Percentiles rank a stretch among this genome's conserved stretches.
Conservation (phyloP, 225 moss, liverwort and hornwort genomes). For the Polytrichum formosum region DNA sequence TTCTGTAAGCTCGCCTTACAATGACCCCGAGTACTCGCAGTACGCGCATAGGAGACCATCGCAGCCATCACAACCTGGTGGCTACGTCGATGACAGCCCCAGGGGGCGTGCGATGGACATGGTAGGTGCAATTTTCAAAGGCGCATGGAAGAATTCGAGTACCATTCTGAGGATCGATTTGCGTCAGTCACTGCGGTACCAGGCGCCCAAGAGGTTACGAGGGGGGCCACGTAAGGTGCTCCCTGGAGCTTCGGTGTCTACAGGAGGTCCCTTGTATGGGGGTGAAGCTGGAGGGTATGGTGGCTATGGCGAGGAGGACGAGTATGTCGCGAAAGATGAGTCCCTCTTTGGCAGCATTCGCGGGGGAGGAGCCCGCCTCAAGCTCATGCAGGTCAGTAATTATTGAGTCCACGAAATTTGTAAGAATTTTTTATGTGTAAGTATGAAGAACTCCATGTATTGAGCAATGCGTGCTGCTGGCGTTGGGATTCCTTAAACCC, state of each 20-base stretch:
- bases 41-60: slow-evolving; percentile 4
- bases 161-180: slow-evolving; percentile 37
- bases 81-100: slow-evolving; percentile 9
- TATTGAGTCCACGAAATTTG: not conserved
- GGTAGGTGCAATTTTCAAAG: slow-evolving; percentile 11
- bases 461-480: too few relatives aligned
- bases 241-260: slow-evolving; percentile 31
- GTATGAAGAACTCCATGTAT: too few relatives aligned
- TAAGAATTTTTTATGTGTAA: not conserved
- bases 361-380: slow-evolving; percentile 35
- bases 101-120: slow-evolving; percentile 17
- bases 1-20: slow-evolving; percentile 16
- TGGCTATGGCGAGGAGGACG: slow-evolving; percentile 16
- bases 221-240: slow-evolving; percentile 3
- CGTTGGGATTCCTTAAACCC: too few relatives aligned
- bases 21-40: slow-evolving; percentile 17
- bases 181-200: slow-evolving; percentile 21
- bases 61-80: not conserved
- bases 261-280: slow-evolving; percentile 30
- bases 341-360: slow-evolving; percentile 27
- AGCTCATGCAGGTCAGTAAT: slow-evolving; percentile 38
- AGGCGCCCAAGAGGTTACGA: slow-evolving; percentile 11
- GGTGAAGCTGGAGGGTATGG: slow-evolving; percentile 19
- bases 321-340: slow-evolving; percentile 21
- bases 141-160: slow-evolving; percentile 33